Percentiles rank a stretch among this genome's conserved stretches.
phyloP scores from a whole-genome alignment of 1,139 yeast species.

The Debaryomyces sp. region DNA sequence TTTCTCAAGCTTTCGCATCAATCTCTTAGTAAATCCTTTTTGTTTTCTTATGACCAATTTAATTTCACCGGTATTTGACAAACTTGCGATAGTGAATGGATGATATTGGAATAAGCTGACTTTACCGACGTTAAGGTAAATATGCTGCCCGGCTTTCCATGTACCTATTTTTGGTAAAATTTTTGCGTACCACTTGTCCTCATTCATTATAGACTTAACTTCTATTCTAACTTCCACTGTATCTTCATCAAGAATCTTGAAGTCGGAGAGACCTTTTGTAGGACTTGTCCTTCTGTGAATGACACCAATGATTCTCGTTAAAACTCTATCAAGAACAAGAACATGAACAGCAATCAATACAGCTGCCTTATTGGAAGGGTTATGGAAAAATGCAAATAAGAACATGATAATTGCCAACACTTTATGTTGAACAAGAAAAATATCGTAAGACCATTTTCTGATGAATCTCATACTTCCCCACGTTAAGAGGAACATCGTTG shows the following conservation, averaged over 20 bases:
- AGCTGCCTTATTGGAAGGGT: conserved; percentile 34
- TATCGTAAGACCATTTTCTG: conserved; percentile 45
- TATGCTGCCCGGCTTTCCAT: conserved; percentile 55
- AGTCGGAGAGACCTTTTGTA: conserved; percentile 40
- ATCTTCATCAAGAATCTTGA: conserved; percentile 44
- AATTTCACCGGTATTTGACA: conserved; percentile 40
- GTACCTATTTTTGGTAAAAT: conserved; percentile 40
- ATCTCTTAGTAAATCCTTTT: conserved; percentile 47
- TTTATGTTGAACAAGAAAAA: conserved; percentile 48
- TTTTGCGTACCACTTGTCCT: conserved; percentile 30
- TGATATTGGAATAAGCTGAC: conserved; percentile 45
- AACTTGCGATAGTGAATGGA: conserved; percentile 50
- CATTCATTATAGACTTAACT: conserved; percentile 20
- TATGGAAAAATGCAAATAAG: conserved; percentile 47
- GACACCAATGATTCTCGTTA: conserved; percentile 30
- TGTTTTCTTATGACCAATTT: conserved; percentile 41
- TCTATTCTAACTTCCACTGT: conserved; percentile 45
- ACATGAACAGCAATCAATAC: conserved; percentile 48
- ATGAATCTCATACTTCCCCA: conserved; percentile 41
- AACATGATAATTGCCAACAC: conserved; percentile 47
- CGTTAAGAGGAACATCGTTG: conserved; percentile 37
- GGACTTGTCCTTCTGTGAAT: conserved; percentile 41
- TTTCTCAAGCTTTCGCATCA: conserved; percentile 28
- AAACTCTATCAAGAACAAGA: conserved; percentile 47
- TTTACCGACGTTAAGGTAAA: conserved; percentile 41